Evolutionary conservation across 2,329 filamentous ascomycete species (phyloP).

Genomic region (Tothia fuscella): DNA sequence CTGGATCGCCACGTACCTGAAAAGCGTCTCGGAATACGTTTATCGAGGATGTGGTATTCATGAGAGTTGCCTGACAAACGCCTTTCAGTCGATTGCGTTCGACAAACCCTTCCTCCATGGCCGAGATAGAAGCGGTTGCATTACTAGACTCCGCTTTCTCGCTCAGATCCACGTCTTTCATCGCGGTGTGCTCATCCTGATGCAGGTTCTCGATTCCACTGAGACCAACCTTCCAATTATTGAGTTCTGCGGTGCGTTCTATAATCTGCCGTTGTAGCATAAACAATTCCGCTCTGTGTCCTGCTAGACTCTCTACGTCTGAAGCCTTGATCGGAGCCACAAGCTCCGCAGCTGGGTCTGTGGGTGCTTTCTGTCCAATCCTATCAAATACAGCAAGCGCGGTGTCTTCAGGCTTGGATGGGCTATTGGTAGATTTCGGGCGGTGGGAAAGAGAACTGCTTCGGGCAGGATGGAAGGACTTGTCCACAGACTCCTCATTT

Average conservation of each 20-base stretch:
- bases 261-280: conserved; percentile 69
- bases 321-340: conserved; percentile 27
- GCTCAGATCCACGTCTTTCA: conserved; percentile 28
- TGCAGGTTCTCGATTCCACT: not conserved
- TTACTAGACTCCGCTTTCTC: conserved; percentile 10
- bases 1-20: too few relatives aligned
- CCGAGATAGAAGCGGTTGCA: too few relatives aligned
- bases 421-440: conserved; percentile 18
- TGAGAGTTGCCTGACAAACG: not conserved
- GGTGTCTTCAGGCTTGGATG: not conserved
- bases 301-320: conserved; percentile 72
- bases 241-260: conserved; percentile 57
- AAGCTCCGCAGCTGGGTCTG: conserved; percentile 14
- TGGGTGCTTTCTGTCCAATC: conserved; percentile 12
- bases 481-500: conserved; percentile 1
- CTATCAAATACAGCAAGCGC: conserved; percentile 11
- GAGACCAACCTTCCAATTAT: conserved; percentile 59
- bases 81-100: too few relatives aligned
- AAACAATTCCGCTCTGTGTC: conserved; percentile 70
- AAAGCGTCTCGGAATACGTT: not conserved
- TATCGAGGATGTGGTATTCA: not conserved
- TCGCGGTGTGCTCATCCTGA: conserved; percentile 16
- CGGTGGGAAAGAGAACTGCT: conserved; percentile 45
- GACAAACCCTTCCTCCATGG: too few relatives aligned
- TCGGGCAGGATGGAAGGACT: conserved; percentile 44